Conservation (phyloP, 306 rosid genomes). For the Psophocarpus tetragonolobus region DNA sequence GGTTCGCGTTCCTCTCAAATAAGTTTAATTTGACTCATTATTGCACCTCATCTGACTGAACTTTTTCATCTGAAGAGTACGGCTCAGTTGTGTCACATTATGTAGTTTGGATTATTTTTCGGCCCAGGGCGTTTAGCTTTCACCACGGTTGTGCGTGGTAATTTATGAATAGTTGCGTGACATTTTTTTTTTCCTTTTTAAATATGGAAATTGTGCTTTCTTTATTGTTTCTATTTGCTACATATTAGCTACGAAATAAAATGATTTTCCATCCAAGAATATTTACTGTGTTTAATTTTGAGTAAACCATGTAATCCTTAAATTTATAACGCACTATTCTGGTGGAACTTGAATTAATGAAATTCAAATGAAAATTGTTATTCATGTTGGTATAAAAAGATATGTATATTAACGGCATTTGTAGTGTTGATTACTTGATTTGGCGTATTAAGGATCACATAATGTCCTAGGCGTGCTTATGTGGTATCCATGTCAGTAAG, state of each 20-base stretch:
- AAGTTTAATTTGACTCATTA: conserved; percentile 35
- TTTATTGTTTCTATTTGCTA: neutral
- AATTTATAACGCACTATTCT: neutral
- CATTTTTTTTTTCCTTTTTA: neutral
- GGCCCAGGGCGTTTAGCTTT: conserved; percentile 15
- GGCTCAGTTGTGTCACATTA: conserved; percentile 24
- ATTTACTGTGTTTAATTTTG: neutral
- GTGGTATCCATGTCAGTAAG: too few relatives aligned
- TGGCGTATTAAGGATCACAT: too few relatives aligned
- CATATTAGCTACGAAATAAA: neutral
- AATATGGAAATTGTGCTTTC: neutral
- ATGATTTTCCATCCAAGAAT: too few relatives aligned
- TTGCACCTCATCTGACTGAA: conserved; percentile 25
- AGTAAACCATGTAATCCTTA: neutral
- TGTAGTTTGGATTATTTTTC: conserved; percentile 22
- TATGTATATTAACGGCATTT: too few relatives aligned
- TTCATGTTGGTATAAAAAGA: too few relatives aligned
- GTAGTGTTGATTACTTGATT: too few relatives aligned
- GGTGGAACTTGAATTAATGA: neutral
- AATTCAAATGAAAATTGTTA: neutral
- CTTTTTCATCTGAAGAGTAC: neutral
- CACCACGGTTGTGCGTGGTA: neutral
- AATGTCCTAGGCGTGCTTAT: too few relatives aligned
- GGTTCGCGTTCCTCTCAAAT: conserved; percentile 25
- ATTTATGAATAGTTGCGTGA: conserved; percentile 20